Evolutionary conservation across 2,329 filamentous ascomycete species (phyloP).

Genomic region (Madurella fahalii): DNA sequence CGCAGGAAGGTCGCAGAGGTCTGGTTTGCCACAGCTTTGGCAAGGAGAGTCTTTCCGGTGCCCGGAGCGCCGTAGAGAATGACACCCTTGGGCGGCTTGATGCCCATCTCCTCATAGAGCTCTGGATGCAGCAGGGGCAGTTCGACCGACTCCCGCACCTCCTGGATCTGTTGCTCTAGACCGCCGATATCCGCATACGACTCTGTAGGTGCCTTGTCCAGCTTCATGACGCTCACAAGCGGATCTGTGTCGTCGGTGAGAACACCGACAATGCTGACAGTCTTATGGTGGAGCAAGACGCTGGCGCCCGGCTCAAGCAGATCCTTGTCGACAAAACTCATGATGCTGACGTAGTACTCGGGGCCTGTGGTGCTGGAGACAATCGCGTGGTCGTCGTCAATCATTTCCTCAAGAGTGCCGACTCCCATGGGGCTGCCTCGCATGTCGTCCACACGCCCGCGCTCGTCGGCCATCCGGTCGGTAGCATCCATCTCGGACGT

Average conservation of each 20-base stretch:
- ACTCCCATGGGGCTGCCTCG: slow-evolving; percentile 98
- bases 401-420: slow-evolving; percentile 95
- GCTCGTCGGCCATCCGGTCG: slow-evolving; percentile 91
- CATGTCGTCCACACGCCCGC: slow-evolving; percentile 95
- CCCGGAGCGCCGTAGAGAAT: slow-evolving; percentile 97
- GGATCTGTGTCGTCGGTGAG: slow-evolving; percentile 95
- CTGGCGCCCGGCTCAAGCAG: slow-evolving; percentile 93
- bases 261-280: slow-evolving; percentile 94
- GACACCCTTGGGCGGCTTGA: slow-evolving; percentile 98
- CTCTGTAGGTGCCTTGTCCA: slow-evolving; percentile 97
- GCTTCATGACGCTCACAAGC: slow-evolving; percentile 96
- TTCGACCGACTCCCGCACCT: slow-evolving; percentile 96
- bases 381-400: slow-evolving; percentile 98
- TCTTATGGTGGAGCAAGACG: slow-evolving; percentile 94
- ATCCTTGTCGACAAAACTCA: slow-evolving; percentile 99
- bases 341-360: slow-evolving; percentile 99
- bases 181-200: slow-evolving; percentile 99
- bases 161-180: slow-evolving; percentile 90
- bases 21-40: slow-evolving; percentile 96
- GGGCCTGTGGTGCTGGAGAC: slow-evolving; percentile 96
- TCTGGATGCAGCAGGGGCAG: slow-evolving; percentile 91
- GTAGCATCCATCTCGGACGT: slow-evolving; percentile 66
- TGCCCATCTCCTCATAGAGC: slow-evolving; percentile 99
- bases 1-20: slow-evolving; percentile 98
- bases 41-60: slow-evolving; percentile 92